phyloP scores from a whole-genome alignment of 176 grass and related monocot species.

The Luzula sylvatica region DNA sequence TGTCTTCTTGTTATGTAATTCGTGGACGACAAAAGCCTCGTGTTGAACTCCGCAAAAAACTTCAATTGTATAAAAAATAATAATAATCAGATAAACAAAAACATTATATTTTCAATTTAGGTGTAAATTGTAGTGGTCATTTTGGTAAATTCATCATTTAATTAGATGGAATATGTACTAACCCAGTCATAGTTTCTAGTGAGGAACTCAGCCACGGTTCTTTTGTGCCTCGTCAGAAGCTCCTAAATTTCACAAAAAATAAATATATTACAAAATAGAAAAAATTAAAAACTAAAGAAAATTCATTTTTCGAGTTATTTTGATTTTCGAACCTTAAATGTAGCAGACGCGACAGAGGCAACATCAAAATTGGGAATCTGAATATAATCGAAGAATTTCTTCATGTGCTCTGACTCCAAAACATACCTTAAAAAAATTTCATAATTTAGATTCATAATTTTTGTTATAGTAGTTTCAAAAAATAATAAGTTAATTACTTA shows the following conservation, averaged over 20 bases:
- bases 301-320: not conserved
- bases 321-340: slow-evolving; percentile 55
- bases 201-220: slow-evolving; percentile 95
- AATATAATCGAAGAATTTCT: slow-evolving; percentile 97
- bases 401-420: slow-evolving; percentile 96
- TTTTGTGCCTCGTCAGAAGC: slow-evolving; percentile 95
- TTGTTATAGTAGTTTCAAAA: too few species aligned
- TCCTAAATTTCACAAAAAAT: slow-evolving; percentile 47
- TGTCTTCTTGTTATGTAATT: slow-evolving; percentile 96
- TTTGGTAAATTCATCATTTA: too few species aligned
- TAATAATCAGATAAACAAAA: not conserved
- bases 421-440: slow-evolving; percentile 89
- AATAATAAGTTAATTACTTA: slow-evolving; percentile 37
- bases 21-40: slow-evolving; percentile 69
- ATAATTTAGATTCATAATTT: too few species aligned
- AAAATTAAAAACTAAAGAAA: too few species aligned
- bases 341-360: slow-evolving; percentile 90
- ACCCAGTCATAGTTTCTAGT: slow-evolving; percentile 96
- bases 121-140: not conserved
- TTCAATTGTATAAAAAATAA: slow-evolving; percentile 16
- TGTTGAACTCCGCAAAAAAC: slow-evolving; percentile 95
- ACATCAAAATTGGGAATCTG: slow-evolving; percentile 99
- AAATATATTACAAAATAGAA: too few species aligned
- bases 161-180: slow-evolving; percentile 24
- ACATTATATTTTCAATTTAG: slow-evolving; percentile 9